Evolutionary conservation across 371 early-diverging fungal genomes (phyloP).

Genomic region (Nematocida homosporus): DNA sequence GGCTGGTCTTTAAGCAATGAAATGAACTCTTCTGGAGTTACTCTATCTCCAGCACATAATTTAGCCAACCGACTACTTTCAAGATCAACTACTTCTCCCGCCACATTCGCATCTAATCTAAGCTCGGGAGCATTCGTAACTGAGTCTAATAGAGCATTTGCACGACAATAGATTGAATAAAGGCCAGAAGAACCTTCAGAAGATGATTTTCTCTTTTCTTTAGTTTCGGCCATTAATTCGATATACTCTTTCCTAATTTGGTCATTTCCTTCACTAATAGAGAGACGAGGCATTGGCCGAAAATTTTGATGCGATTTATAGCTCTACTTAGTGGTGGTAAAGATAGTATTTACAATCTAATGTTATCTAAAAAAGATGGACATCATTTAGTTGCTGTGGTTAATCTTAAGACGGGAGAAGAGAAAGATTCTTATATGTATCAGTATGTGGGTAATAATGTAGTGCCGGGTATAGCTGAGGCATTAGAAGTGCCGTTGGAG

Average conservation of each 20-base stretch:
- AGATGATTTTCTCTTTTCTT: conserved; percentile 40
- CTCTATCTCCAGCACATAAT: conserved; percentile 35
- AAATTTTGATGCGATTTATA: conserved; percentile 63
- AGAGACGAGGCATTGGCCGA: neutral
- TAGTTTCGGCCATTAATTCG: conserved; percentile 51
- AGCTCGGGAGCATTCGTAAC: conserved; percentile 57
- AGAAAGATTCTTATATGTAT: conserved; percentile 92
- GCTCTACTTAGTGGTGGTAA: conserved; percentile 83
- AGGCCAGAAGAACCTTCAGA: conserved; percentile 41
- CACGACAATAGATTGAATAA: conserved; percentile 46
- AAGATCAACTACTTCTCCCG: conserved; percentile 42
- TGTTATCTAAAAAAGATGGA: conserved; percentile 84
- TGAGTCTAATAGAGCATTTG: conserved; percentile 51
- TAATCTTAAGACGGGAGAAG: conserved; percentile 75
- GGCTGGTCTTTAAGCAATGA: conserved; percentile 5
- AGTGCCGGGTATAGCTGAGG: conserved; percentile 76
- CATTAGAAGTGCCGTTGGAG: conserved; percentile 82
- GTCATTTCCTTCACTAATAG: conserved; percentile 1
- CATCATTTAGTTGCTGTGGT: conserved; percentile 86
- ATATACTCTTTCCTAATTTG: conserved; percentile 50
- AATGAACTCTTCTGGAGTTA: conserved; percentile 29
- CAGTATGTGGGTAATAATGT: conserved; percentile 95
- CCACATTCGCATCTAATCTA: conserved; percentile 60
- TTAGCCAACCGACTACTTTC: conserved; percentile 41
- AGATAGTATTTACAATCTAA: conserved; percentile 89